Base-by-base conservation (phyloP, 306 rosid species). In the Nissolia schottii region DNA sequence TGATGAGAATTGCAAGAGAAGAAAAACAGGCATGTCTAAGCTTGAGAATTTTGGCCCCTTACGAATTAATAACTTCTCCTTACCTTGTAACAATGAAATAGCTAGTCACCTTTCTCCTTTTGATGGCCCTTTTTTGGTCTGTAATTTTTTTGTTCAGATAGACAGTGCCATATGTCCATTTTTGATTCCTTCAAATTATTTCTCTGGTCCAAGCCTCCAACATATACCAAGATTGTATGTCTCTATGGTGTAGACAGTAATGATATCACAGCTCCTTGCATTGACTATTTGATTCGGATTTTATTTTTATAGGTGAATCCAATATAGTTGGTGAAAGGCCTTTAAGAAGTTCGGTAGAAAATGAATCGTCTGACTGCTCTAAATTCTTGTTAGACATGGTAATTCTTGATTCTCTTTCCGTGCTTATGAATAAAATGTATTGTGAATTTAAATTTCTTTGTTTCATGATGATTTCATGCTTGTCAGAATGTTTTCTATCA, bases 1-100 rank as follows among this genome's bases (percentile, higher is more conserved):
- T 64, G 66, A 51, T 29, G 82, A 78, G 60, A 72, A 45, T 56
- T 64, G 69, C 77, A 93, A 93, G 87, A 87, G 87, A 85, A 87
- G 83, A 77, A 90, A 87, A 80, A 78, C 84, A 85, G 91, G 97
- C 78, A 83, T 53, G 91, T 41, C 58, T 61, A 58, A 29, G 37
- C 31, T 74, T 58, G 54, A 20, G 18, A 45, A 29, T 65, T 56
- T 66, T 43, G 38, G 37, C 9, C 0, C 51, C 50, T 51, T 54
- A 2, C 14, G 57, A 71, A 6, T 71, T 59, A 19, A 29, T 58
- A 45, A 7, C 38, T 5, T 51, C 20, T 46, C 22, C 73, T 29
- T 49, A 35, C 12, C 15, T 15, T 60, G 40, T 49, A 6, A 49
- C 27, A 38, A 59, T 29, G 13, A 25, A 46, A 11, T 27, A 35